phyloP scores from a whole-genome alignment of 371 early-diverging fungal species.

The Mucor saturninus region DNA sequence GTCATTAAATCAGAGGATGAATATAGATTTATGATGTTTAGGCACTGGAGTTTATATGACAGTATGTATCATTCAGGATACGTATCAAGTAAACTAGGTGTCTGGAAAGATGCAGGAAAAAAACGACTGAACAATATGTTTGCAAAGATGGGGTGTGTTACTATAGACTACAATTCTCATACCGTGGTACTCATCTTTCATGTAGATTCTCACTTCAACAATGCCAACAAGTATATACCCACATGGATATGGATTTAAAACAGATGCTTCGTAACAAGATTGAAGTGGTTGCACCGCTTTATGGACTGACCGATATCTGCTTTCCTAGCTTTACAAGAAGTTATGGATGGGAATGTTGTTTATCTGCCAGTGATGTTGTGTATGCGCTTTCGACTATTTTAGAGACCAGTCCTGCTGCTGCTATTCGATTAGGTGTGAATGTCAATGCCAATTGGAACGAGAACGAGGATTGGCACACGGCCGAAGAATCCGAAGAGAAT shows the following conservation, averaged over 20 bases:
- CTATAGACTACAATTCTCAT: background rate
- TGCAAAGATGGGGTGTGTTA: conserved; percentile 83
- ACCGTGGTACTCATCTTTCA: too few species aligned
- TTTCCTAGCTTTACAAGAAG: conserved; percentile 83
- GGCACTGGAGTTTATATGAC: conserved; percentile 92
- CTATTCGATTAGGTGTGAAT: conserved; percentile 41
- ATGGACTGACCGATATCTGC: conserved; percentile 76
- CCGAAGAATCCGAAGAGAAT: background rate
- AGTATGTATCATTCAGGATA: conserved; percentile 87
- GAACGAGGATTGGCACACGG: conserved; percentile 34
- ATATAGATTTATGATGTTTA: conserved; percentile 81
- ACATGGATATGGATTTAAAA: conserved; percentile 83
- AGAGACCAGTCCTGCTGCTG: conserved; percentile 61
- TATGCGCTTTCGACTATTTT: conserved; percentile 79
- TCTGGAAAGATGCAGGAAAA: conserved; percentile 86
- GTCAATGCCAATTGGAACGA: conserved; percentile 20
- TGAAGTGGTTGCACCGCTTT: conserved; percentile 73
- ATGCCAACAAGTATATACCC: conserved; percentile 72
- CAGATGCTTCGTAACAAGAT: conserved; percentile 67
- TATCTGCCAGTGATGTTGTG: conserved; percentile 86
- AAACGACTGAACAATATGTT: conserved; percentile 77
- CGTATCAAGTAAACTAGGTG: conserved; percentile 81
- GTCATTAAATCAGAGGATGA: conserved; percentile 64
- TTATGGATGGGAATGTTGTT: conserved; percentile 74
- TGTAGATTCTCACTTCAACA: conserved; percentile 71